Evolutionary conservation across 306 rosid genomes (phyloP), one percentile per base, ranked within the genome.

Genomic region (Citrullus mucosospermus): DNA sequence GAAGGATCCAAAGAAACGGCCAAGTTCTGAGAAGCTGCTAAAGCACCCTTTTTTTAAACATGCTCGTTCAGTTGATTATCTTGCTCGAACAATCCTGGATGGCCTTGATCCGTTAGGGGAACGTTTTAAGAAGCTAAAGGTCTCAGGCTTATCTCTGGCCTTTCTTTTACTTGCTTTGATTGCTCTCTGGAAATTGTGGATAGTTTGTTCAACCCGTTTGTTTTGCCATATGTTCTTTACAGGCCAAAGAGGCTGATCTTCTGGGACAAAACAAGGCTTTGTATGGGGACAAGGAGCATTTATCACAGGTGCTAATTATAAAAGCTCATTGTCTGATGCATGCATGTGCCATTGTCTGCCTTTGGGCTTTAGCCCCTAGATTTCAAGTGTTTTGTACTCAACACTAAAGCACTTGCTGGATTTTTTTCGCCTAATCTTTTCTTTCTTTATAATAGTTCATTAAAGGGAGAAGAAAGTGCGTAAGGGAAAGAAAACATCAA

Each of bases 1-100:
- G 69, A 94, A 94, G 91, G 98, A 94, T 85, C 98, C 96, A 58
- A 90, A 89, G 88, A 94, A 90, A 82, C 96, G 98, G 50, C 98
- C 96, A 22, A 85, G 90, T 20, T 84, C 98, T 74, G 96, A 92
- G 77, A 89, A 88, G 85, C 96, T 92, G 78, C 75, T 92, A 60
- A 94, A 92, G 82, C 96, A 92, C 71, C 89, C 84, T 78, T 89
- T 92, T 84, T 92, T 94, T 57, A 94, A 88, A 80, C 90, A 87
- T 18, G 97, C 90, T 55, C 93, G 88, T 67, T 14, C 85, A 62
- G 63, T 8, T 22, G 93, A 89, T 3, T 92, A 90, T 83, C 78
- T 94, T 46, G 81, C 81, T 67, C 89, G 83, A 28, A 79, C 96
- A 76, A 89, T 92, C 85, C 86, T 94, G 20, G 91, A 87, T 11